These are phyloP conservation scores for Skeletonema costatum DNA, from an alignment of 108 stramenopile genomes.

Conservation along the genomic window DNA sequence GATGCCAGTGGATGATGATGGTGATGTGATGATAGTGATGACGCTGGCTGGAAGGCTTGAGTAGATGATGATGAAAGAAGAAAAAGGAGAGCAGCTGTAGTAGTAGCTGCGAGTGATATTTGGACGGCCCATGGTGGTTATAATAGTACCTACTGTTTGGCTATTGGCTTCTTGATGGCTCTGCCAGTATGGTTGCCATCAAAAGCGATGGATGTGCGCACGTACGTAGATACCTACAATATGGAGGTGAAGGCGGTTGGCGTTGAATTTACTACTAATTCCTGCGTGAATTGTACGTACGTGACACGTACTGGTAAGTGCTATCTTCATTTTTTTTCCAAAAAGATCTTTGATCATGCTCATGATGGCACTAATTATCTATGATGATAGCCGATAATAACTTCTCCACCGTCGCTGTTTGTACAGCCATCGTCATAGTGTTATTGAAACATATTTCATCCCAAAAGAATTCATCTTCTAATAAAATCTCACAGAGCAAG, in stretches of 20 bases:
- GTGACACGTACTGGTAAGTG: too few species aligned
- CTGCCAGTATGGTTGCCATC: too few species aligned
- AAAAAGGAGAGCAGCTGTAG: neutral
- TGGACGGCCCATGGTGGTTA: neutral
- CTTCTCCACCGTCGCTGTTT: neutral
- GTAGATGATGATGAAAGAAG: neutral
- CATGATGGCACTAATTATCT: too few species aligned
- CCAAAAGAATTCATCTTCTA: neutral
- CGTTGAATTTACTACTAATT: too few species aligned
- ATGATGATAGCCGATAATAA: neutral
- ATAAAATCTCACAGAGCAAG: neutral
- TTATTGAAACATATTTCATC: neutral
- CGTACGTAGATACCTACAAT: too few species aligned
- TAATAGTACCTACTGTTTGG: too few species aligned
- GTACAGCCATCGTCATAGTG: neutral
- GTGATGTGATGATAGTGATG: neutral
- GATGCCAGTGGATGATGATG: neutral
- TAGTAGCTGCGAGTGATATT: neutral
- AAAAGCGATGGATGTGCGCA: too few species aligned
- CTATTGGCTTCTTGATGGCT: too few species aligned
- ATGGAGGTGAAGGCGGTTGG: too few species aligned
- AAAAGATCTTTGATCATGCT: too few species aligned
- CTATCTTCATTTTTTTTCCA: too few species aligned
- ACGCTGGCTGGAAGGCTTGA: slow-evolving; percentile 12
- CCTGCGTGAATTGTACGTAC: too few species aligned